Percentiles rank a stretch among this genome's conserved stretches.
phyloP scores from a whole-genome alignment of 1,139 yeast genomes.

The Meyerozyma sp. region DNA sequence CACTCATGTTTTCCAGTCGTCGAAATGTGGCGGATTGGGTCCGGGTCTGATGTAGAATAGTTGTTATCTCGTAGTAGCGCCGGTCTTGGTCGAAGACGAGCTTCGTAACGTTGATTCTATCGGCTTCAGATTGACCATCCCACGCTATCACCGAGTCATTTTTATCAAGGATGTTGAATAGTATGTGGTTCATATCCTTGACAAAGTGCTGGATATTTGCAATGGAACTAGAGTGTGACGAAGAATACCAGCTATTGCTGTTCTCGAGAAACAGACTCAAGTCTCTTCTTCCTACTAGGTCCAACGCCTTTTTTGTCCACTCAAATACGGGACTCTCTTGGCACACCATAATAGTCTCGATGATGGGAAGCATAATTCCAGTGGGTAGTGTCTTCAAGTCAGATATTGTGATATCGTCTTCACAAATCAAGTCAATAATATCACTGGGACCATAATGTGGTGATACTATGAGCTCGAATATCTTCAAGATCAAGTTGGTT shows the following conservation, averaged over 20 bases:
- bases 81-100: constrained; percentile 74
- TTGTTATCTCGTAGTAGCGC: constrained; percentile 72
- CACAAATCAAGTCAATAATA: constrained; percentile 56
- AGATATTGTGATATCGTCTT: constrained; percentile 43
- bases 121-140: constrained; percentile 68
- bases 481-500: constrained; percentile 49
- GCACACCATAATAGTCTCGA: constrained; percentile 52
- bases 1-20: constrained; percentile 37
- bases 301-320: constrained; percentile 46
- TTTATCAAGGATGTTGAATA: constrained; percentile 41
- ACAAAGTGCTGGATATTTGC: constrained; percentile 11
- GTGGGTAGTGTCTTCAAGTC: constrained; percentile 69
- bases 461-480: constrained; percentile 61
- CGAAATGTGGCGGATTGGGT: constrained; percentile 48
- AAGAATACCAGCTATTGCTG: constrained; percentile 3
- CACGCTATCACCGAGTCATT: constrained; percentile 43
- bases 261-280: constrained; percentile 30
- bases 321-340: constrained; percentile 52
- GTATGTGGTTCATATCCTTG: constrained; percentile 45
- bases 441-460: constrained; percentile 46
- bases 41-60: constrained; percentile 64
- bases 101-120: constrained; percentile 59
- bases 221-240: constrained; percentile 6
- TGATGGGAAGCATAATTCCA: constrained; percentile 64
- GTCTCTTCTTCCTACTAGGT: constrained; percentile 65